Percentiles rank a stretch among this genome's conserved stretches.
Evolutionary conservation across 306 rosid species (phyloP).

Genomic region (Prosopis cineraria): DNA sequence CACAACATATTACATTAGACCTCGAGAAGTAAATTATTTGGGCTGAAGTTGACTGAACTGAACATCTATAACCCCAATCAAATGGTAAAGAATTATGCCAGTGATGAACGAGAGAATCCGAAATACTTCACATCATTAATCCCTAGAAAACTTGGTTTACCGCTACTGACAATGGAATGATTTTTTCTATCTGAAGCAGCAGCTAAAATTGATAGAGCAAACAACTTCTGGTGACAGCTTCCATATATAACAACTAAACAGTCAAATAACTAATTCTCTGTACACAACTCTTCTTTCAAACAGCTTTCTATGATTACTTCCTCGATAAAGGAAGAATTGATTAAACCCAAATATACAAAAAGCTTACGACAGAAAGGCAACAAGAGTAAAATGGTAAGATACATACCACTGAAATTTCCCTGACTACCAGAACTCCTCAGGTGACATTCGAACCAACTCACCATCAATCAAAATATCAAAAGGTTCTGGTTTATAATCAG

Average conservation of each 20-base stretch:
- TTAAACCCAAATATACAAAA: neutral
- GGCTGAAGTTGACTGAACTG: too few relatives aligned
- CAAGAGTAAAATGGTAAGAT: neutral
- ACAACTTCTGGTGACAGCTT: too few relatives aligned
- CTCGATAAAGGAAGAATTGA: neutral
- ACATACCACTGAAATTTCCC: conserved; percentile 78
- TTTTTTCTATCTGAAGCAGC: too few relatives aligned
- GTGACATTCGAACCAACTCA: conserved; percentile 85
- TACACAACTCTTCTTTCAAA: neutral
- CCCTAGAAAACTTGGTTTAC: too few relatives aligned
- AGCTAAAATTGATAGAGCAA: neutral
- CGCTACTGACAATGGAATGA: too few relatives aligned
- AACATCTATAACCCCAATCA: too few relatives aligned
- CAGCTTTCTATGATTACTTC: neutral
- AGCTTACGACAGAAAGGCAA: neutral
- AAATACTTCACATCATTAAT: neutral
- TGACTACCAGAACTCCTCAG: conserved; percentile 78
- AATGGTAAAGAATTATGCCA: too few relatives aligned
- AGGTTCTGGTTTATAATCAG: conserved; percentile 62
- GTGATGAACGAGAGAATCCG: neutral
- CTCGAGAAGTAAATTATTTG: too few relatives aligned
- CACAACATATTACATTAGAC: neutral
- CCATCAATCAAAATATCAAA: conserved; percentile 90
- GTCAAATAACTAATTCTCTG: too few relatives aligned
- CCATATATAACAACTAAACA: too few relatives aligned